phyloP scores from a whole-genome alignment of 202 grass and related monocot genomes.

The Panicum virgatum region DNA sequence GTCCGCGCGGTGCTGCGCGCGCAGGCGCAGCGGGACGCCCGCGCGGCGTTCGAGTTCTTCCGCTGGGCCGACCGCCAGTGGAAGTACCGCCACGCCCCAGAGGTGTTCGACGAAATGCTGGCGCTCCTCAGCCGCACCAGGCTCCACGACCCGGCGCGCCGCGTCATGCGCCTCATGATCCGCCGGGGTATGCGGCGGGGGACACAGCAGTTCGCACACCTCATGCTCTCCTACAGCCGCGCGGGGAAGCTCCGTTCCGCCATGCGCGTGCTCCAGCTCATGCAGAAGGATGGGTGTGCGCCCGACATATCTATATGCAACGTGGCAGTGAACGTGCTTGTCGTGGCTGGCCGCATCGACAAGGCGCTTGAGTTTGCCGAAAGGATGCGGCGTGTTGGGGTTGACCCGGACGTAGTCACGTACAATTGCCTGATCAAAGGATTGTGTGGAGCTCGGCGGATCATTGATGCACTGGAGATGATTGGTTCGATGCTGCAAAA shows the following conservation, averaged over 20 bases:
- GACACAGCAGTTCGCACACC: conserved; percentile 52
- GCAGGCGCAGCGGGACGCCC: conserved; percentile 60
- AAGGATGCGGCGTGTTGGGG: conserved; percentile 59
- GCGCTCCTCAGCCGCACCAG: conserved; percentile 70
- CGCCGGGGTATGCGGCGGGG: conserved; percentile 47
- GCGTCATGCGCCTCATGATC: conserved; percentile 84
- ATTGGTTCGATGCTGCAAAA: conserved; percentile 60
- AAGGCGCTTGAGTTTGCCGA: conserved; percentile 70
- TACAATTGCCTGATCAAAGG: conserved; percentile 92
- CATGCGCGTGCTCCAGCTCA: conserved; percentile 87
- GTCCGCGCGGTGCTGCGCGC: conserved; percentile 66
- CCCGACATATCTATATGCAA: conserved; percentile 77
- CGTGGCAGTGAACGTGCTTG: conserved; percentile 65
- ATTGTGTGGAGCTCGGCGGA: conserved; percentile 51
- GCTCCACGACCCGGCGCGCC: conserved; percentile 72
- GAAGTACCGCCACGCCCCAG: conserved; percentile 78
- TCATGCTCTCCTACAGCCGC: conserved; percentile 90
- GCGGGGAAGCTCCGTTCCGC: conserved; percentile 77
- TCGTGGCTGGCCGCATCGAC: conserved; percentile 62
- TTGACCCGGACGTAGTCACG: conserved; percentile 55
- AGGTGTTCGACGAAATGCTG: conserved; percentile 86
- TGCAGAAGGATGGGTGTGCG: conserved; percentile 80
- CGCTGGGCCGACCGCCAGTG: conserved; percentile 81
- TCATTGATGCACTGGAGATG: conserved; percentile 65
- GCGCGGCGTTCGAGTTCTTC: conserved; percentile 75